Evolutionary conservation across 1,284 basidiomycete genomes (phyloP).

Genomic region (Irpex rosettiformis): DNA sequence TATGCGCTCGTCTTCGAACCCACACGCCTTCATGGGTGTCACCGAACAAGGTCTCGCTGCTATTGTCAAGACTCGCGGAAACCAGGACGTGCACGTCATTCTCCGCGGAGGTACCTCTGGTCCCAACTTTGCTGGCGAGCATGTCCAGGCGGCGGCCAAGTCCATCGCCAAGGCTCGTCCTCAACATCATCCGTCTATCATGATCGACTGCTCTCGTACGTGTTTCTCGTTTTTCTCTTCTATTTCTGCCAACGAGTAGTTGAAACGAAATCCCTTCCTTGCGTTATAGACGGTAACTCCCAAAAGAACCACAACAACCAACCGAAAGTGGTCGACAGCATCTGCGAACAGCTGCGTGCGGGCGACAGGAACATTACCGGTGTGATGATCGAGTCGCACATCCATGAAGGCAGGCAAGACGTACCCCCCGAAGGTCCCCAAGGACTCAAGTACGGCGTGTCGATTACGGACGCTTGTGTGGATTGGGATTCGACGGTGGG

Average conservation of each 20-base stretch:
- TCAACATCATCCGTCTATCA: slow-evolving; percentile 65
- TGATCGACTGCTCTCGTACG: slow-evolving; percentile 82
- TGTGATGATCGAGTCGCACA: slow-evolving; percentile 96
- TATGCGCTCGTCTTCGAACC: slow-evolving; percentile 89
- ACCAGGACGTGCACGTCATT: slow-evolving; percentile 91
- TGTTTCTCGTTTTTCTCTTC: slow-evolving; percentile 14
- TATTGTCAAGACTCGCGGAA: slow-evolving; percentile 94
- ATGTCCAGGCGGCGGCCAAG: slow-evolving; percentile 69
- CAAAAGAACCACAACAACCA: slow-evolving; percentile 92
- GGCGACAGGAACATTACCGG: slow-evolving; percentile 86
- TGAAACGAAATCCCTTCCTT: neutral
- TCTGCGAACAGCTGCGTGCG: slow-evolving; percentile 75
- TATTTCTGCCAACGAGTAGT: slow-evolving; percentile 2
- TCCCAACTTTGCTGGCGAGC: slow-evolving; percentile 79
- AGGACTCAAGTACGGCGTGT: slow-evolving; percentile 79
- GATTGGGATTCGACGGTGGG: slow-evolving; percentile 82
- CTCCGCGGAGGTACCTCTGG: slow-evolving; percentile 87
- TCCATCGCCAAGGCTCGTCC: slow-evolving; percentile 73
- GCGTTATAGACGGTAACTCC: slow-evolving; percentile 77
- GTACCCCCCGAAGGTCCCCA: slow-evolving; percentile 61
- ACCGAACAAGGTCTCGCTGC: slow-evolving; percentile 92
- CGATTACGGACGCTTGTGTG: slow-evolving; percentile 93
- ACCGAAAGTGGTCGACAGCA: slow-evolving; percentile 72
- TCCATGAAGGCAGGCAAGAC: slow-evolving; percentile 86
- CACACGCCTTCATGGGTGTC: slow-evolving; percentile 98